A percentile compares a stretch with the other conserved stretches of the same genome.
These are phyloP conservation scores for Pseudoperonospora humuli DNA, from an alignment of 352 stramenopile genomes.

Conservation along the genomic window DNA sequence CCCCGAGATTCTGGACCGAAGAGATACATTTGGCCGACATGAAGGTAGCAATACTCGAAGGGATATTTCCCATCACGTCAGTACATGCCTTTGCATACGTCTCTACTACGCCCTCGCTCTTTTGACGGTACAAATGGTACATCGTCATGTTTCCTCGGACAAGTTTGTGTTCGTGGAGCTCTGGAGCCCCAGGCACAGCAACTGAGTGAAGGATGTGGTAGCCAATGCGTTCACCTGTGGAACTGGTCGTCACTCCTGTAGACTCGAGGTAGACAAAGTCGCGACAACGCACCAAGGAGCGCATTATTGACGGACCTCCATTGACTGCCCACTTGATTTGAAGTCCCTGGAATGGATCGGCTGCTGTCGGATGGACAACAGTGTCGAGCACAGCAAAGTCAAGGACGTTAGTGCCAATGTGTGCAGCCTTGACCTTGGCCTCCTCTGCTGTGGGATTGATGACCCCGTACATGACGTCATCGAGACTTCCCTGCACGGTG, in stretches of 20 bases:
- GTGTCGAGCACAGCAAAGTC: slow-evolving; percentile 23
- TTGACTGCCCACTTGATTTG: slow-evolving; percentile 28
- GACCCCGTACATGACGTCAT: slow-evolving; percentile 32
- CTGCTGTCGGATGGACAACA: slow-evolving; percentile 9
- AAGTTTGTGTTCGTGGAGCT: slow-evolving; percentile 26
- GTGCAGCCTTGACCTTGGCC: slow-evolving; percentile 23
- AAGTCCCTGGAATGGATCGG: slow-evolving; percentile 20
- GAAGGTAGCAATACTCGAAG: slow-evolving; percentile 15
- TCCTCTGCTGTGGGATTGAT: slow-evolving; percentile 26
- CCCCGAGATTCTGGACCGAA: too few species aligned
- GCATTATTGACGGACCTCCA: slow-evolving; percentile 12
- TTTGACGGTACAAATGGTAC: slow-evolving; percentile 30
- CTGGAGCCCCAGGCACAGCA: slow-evolving; percentile 27
- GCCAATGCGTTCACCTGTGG: slow-evolving; percentile 24
- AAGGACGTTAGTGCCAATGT: slow-evolving; percentile 17
- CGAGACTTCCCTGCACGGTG: slow-evolving; percentile 19
- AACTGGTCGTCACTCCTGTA: slow-evolving; percentile 21
- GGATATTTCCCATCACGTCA: slow-evolving; percentile 14
- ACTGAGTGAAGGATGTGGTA: slow-evolving; percentile 45
- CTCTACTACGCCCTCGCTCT: slow-evolving; percentile 23
- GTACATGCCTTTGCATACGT: slow-evolving; percentile 26
- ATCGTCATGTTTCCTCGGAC: slow-evolving; percentile 18
- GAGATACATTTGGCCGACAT: too few species aligned
- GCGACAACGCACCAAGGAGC: slow-evolving; percentile 25
- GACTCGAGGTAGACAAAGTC: slow-evolving; percentile 43